Evolutionary conservation across 345 rosid genomes (phyloP), one percentile per base, ranked within the genome.

Genomic region (Microcos paniculata): DNA sequence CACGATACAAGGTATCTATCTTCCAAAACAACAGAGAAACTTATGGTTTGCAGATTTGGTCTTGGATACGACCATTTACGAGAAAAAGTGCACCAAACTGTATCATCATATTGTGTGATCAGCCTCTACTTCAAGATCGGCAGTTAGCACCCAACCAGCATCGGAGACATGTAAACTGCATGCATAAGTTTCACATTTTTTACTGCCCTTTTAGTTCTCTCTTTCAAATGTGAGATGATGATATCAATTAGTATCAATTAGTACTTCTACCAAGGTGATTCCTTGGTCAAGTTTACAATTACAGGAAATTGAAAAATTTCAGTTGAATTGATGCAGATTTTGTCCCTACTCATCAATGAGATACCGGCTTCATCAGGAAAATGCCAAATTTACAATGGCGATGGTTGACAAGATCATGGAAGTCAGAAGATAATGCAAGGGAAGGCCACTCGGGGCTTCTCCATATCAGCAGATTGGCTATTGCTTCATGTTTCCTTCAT

Each of bases 391-490:
- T 62, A 81, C 90, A 68, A 79, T 89, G 91, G 80, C 88, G 64
- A 87, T 91, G 98, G 95, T 92, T 0, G 95, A 90, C 75, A 88
- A 86, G 78, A 89, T 90, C 74, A 82, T 93, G 92, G n/a, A n/a
- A n/a, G n/a, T n/a, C n/a, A n/a, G 93, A 90, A 53, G 98, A 88
- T 3, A 91, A 93, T 59, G 85, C 87, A 58, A 70, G 80, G 12
- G 79, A 84, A 46, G 80, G 84, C 63, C 80, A 87, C 56, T 23
- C n/a, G 28, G 88, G 88, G 16, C 89, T 93, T 26, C 74, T 86
- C 26, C 73, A 85, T 11, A 89, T 93, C 58, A 93, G 91, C 52
- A 82, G 90, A 15, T 63, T 23, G 8, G 91, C 93, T 51, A 86
- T 93, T 0, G 82, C 93, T 28, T 82, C 85, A 1, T 84, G 95